Conservation (phyloP, 805 yeast species). For the Sugiyamaella chiloensis region DNA sequence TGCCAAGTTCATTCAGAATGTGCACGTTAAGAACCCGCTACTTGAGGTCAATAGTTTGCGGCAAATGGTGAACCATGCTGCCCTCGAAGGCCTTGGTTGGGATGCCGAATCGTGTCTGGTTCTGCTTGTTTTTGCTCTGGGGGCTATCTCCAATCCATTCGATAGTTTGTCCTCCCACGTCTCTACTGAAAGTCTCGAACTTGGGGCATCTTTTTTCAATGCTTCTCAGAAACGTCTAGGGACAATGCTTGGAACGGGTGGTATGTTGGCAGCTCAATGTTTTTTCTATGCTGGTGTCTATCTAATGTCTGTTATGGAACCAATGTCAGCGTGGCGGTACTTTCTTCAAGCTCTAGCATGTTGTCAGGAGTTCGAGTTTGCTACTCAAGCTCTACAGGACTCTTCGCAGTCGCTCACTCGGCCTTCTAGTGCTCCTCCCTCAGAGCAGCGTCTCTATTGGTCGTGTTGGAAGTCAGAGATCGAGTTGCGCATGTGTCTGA, state of each 20-base stretch:
- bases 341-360: slow-evolving; percentile 1
- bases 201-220: neutral
- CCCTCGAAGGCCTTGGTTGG: neutral
- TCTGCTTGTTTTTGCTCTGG: neutral
- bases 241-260: neutral
- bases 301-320: slow-evolving; percentile 1
- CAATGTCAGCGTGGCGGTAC: neutral
- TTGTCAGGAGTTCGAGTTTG: slow-evolving; percentile 3
- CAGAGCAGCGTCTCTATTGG: slow-evolving; percentile 1
- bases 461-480: slow-evolving; percentile 5
- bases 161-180: neutral
- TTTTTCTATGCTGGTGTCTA: slow-evolving; percentile 2
- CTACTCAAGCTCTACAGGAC: neutral
- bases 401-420: neutral
- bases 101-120: neutral
- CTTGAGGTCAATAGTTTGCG: neutral
- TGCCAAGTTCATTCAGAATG: neutral
- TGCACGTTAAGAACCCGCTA: neutral
- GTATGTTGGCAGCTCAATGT: neutral
- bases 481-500: neutral
- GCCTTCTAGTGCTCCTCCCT: neutral
- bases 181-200: neutral
- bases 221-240: slow-evolving; percentile 2
- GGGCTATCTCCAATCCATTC: neutral
- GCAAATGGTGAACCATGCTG: neutral